Base-by-base conservation (phyloP, 768 basidiomycete species). In the Butyriboletus loyo region DNA sequence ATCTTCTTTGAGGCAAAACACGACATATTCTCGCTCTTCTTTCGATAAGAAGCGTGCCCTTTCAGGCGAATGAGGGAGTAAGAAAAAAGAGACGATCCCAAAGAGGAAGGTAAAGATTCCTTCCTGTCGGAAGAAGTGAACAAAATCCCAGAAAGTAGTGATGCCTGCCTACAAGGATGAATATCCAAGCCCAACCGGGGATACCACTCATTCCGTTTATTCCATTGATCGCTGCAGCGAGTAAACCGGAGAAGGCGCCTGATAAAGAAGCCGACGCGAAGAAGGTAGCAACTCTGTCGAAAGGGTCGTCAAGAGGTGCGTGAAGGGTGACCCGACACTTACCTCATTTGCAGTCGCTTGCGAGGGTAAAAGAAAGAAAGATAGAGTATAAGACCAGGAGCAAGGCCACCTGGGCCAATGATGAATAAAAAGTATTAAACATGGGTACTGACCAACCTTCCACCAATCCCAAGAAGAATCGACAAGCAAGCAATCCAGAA, bases 121-220 rank as follows among this genome's bases (percentile, higher is more conserved):
- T 65, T 88, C 80, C 68, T 73, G 32, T 24, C 28, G 13, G 28
- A 30, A 43, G 11, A 7, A n/a, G 19, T 28, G 25, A 43, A 19
- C 22, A 9, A 21, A 27, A 35, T 4, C 22, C 42, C 14, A 10
- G 5, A 31, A 42, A 15, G 8, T 0, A n/a, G 36, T 37, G 7
- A 7, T 11, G 5, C 35, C 5, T 1, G 55, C 66, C 1, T 63
- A 79, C 79, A 15, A 80, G 35, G 38, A 80, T 79, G 57, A 82
- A 81, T 57, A 83, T 75, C 83, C 81, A 84, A 34, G 77, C 72
- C 85, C 84, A 86, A 0, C 81, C 84, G 2, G 77, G 71, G 49
- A 69, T 75, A 5, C 80, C 78, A 1, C 69, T 67, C n/a, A 75
- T 65, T 15, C 80, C 80, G 41, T 83, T 65, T 74, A 87, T 81